Percentiles rank a stretch among this genome's conserved stretches.
These are phyloP conservation scores for Cydonia oblonga DNA, from an alignment of 331 rosid species.

Conservation along the genomic window DNA sequence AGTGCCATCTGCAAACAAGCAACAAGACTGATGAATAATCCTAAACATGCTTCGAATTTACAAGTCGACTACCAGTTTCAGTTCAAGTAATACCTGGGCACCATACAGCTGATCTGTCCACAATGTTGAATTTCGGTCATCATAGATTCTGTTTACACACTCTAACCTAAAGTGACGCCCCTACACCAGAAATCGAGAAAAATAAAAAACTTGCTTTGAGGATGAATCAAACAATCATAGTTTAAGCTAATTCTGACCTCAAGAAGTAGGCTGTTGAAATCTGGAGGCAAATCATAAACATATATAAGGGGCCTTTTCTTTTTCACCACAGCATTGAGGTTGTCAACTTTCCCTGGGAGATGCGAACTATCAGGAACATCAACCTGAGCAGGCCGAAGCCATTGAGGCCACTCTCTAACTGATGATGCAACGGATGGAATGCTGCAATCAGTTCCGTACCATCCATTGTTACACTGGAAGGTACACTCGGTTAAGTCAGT, in stretches of 20 bases:
- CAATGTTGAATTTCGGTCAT: slow-evolving; percentile 44
- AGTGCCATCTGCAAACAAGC: slow-evolving; percentile 55
- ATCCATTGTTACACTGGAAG: slow-evolving; percentile 78
- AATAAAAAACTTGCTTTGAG: slow-evolving; percentile 11
- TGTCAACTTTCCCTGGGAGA: slow-evolving; percentile 22
- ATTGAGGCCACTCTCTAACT: slow-evolving; percentile 74
- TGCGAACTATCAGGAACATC: slow-evolving; percentile 42
- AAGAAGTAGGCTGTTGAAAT: slow-evolving; percentile 77
- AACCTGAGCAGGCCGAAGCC: slow-evolving; percentile 80
- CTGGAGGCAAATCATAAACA: slow-evolving; percentile 78
- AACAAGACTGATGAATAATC: slow-evolving; percentile 5
- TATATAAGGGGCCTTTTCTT: slow-evolving; percentile 91
- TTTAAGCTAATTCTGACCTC: slow-evolving; percentile 52
- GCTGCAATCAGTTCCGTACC: slow-evolving; percentile 97
- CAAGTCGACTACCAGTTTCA: not conserved
- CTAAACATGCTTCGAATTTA: not conserved
- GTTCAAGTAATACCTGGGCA: slow-evolving; percentile 52
- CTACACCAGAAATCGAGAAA: slow-evolving; percentile 27
- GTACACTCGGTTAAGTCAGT: slow-evolving; percentile 21
- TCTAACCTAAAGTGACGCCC: slow-evolving; percentile 82
- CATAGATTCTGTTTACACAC: slow-evolving; percentile 77
- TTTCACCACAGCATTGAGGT: slow-evolving; percentile 47
- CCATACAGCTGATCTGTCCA: slow-evolving; percentile 79
- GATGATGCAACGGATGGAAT: slow-evolving; percentile 62
- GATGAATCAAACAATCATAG: slow-evolving; percentile 13